Conservation (phyloP, 257 asterid species). For the Solanum chiquidenum region DNA sequence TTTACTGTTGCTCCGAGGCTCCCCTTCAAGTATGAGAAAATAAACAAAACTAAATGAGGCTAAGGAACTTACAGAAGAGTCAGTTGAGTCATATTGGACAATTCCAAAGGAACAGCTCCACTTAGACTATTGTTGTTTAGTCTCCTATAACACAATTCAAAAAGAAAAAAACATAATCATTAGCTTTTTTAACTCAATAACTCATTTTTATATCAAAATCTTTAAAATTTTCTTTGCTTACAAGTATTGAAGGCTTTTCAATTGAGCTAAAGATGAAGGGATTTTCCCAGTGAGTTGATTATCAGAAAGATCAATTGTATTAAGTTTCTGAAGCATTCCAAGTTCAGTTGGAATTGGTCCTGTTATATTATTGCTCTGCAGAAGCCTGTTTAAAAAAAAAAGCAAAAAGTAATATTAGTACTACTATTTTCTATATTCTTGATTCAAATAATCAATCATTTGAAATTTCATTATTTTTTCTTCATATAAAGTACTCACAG, state of each 20-base stretch:
- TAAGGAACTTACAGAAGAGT: slow-evolving; percentile 52
- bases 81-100: slow-evolving; percentile 73
- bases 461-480: neutral
- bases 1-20: neutral
- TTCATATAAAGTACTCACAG: slow-evolving; percentile 39
- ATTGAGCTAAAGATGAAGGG: slow-evolving; percentile 58
- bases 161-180: neutral
- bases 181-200: neutral
- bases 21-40: neutral
- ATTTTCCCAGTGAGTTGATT: slow-evolving; percentile 56
- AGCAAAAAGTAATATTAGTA: neutral
- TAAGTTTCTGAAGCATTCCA: slow-evolving; percentile 56
- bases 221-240: slow-evolving; percentile 17
- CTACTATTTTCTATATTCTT: neutral
- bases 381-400: slow-evolving; percentile 30
- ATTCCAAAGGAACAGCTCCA: slow-evolving; percentile 62
- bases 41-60: neutral
- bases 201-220: neutral
- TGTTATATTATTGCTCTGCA: slow-evolving; percentile 72
- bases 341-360: slow-evolving; percentile 71
- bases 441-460: neutral
- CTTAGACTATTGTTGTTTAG: slow-evolving; percentile 74
- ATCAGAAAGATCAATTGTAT: slow-evolving; percentile 70
- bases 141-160: slow-evolving; percentile 47
- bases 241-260: slow-evolving; percentile 67